Conservation (phyloP, 2,329 filamentous ascomycete genomes). For the Cladophialophora bantiana region DNA sequence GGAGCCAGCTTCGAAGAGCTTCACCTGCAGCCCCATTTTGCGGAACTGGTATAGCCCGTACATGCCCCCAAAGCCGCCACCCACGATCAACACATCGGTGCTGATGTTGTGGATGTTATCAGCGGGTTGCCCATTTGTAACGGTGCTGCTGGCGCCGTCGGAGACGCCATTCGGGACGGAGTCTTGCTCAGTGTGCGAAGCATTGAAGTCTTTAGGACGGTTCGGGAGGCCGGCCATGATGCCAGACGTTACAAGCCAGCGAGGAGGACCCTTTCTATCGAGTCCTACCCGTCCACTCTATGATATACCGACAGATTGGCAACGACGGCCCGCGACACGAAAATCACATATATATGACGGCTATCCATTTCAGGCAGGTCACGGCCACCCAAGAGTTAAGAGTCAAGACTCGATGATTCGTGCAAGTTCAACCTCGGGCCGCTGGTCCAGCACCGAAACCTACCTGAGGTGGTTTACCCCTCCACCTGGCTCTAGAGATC, state of each 20-base stretch:
- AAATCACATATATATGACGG: neutral
- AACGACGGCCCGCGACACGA: neutral
- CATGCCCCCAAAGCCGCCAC: slow-evolving; percentile 50
- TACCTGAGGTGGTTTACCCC: neutral
- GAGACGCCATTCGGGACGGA: neutral
- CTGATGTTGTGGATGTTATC: slow-evolving; percentile 22
- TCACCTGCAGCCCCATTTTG: slow-evolving; percentile 56
- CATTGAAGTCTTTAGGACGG: neutral
- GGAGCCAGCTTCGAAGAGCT: slow-evolving; percentile 61
- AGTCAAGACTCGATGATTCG: neutral
- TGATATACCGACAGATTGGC: neutral
- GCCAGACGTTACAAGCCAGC: neutral
- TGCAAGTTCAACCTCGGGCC: slow-evolving; percentile 4
- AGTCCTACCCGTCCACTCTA: neutral
- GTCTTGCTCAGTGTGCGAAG: neutral
- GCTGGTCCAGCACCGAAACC: neutral
- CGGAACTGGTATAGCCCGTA: slow-evolving; percentile 61
- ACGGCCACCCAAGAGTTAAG: neutral
- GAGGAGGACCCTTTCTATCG: neutral
- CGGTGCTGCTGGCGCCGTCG: neutral
- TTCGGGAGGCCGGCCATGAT: slow-evolving; percentile 10
- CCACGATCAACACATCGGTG: slow-evolving; percentile 39
- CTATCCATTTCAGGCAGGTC: neutral
- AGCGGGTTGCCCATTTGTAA: neutral
- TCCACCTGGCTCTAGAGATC: neutral